phyloP scores from a whole-genome alignment of 495 filamentous ascomycete genomes.

The Neurospora hispaniola region DNA sequence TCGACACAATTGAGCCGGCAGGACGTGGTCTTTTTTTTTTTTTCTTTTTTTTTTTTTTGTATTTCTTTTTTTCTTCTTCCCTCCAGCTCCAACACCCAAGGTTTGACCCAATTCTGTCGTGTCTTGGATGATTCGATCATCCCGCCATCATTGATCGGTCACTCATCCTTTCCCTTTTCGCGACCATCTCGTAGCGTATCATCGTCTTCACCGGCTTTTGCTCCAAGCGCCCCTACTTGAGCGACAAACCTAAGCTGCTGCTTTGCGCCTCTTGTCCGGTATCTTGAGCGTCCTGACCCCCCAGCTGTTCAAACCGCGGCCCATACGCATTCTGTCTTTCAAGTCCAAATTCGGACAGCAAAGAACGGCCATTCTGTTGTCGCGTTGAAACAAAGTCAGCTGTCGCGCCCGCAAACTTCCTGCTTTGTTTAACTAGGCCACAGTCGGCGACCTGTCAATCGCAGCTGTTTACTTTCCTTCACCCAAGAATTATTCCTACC shows the following conservation, averaged over 20 bases:
- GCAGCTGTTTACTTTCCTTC: neutral
- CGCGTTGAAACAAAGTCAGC: neutral
- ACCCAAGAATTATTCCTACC: neutral
- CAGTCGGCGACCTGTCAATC: neutral
- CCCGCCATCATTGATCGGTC: neutral
- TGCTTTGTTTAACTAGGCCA: neutral
- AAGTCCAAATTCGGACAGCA: neutral
- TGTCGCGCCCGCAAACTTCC: neutral
- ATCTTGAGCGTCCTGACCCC: neutral
- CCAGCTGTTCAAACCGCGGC: neutral
- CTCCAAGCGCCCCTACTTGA: neutral
- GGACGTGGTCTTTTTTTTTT: neutral
- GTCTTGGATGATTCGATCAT: neutral
- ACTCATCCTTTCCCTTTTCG: neutral
- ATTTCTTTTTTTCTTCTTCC: too few species aligned
- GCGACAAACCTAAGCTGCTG: neutral
- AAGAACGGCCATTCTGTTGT: neutral
- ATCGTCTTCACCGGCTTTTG: neutral
- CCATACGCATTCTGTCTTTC: neutral
- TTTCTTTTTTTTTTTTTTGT: too few species aligned
- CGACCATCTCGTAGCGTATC: neutral
- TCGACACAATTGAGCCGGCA: neutral
- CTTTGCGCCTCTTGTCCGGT: neutral
- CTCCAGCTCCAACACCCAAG: too few species aligned
- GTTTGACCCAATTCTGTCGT: too few species aligned